Percentiles rank a stretch among this genome's conserved stretches.
phyloP scores from a whole-genome alignment of 2,329 filamentous ascomycete species.

The Orbilia blumenaviensis region DNA sequence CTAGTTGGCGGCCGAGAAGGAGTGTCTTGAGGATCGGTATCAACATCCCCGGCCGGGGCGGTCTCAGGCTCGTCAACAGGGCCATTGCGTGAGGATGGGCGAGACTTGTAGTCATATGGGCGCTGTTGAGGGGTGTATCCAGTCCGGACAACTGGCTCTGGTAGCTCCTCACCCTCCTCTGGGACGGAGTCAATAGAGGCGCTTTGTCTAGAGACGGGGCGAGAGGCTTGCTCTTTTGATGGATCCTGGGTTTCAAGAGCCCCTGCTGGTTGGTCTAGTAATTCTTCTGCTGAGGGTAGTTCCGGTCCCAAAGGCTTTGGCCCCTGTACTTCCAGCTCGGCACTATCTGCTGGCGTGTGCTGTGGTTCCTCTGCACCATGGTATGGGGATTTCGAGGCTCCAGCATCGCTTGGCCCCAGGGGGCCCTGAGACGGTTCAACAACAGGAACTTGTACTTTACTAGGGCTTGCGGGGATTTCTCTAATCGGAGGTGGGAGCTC shows the following conservation, averaged over 20 bases:
- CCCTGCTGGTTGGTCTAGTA: too few relatives aligned
- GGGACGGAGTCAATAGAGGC: background rate
- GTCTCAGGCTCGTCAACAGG: background rate
- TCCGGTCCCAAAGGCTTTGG: background rate
- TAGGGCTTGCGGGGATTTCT: conserved; percentile 45
- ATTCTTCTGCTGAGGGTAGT: too few relatives aligned
- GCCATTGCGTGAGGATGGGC: conserved; percentile 19
- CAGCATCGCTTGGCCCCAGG: background rate
- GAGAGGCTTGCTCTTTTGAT: too few relatives aligned
- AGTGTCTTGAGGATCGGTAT: background rate
- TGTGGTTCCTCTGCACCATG: conserved; percentile 15
- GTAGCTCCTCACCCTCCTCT: background rate
- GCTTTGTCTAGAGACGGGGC: conserved; percentile 5
- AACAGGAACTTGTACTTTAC: conserved; percentile 8
- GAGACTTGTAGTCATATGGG: conserved; percentile 23
- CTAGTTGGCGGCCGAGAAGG: conserved; percentile 23
- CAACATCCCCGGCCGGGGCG: background rate
- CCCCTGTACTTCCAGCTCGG: background rate
- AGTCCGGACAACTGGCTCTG: background rate
- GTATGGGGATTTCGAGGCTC: conserved; percentile 20
- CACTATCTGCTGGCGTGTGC: background rate
- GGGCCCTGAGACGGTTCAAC: background rate
- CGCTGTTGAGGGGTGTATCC: conserved; percentile 35
- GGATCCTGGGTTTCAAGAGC: too few relatives aligned
- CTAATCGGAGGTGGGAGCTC: conserved; percentile 35